Percentiles rank a stretch among this genome's conserved stretches.
Evolutionary conservation across 768 basidiomycete species (phyloP).

Genomic region (Trametes coccinea): DNA sequence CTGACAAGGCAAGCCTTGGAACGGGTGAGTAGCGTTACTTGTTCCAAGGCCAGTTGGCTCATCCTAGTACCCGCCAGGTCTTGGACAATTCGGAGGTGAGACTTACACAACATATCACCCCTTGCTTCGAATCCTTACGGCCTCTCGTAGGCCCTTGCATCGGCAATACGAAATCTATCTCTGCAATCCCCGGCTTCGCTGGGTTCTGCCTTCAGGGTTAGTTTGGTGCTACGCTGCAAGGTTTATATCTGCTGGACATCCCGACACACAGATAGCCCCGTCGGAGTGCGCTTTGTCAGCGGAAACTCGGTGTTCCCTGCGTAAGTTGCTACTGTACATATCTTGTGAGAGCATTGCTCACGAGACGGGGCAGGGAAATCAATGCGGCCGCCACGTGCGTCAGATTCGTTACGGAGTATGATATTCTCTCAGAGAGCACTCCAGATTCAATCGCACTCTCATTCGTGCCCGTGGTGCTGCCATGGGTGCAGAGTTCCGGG

Average conservation of each 20-base stretch:
- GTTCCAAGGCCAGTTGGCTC: background rate
- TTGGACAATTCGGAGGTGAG: slow-evolving; percentile 20
- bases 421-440: background rate
- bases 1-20: slow-evolving; percentile 35
- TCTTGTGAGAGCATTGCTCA: background rate
- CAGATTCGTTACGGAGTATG: background rate
- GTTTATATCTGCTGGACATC: background rate
- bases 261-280: slow-evolving; percentile 33
- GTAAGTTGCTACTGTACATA: slow-evolving; percentile 12
- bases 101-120: background rate
- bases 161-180: slow-evolving; percentile 21
- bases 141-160: slow-evolving; percentile 26
- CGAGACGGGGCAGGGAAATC: slow-evolving; percentile 32
- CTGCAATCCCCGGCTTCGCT: slow-evolving; percentile 21
- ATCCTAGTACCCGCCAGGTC: background rate
- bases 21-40: slow-evolving; percentile 25
- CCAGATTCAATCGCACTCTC: slow-evolving; percentile 72
- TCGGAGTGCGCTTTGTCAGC: slow-evolving; percentile 45
- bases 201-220: slow-evolving; percentile 29
- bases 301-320: slow-evolving; percentile 44
- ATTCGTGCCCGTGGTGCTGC: slow-evolving; percentile 74
- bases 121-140: background rate
- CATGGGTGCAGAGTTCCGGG: slow-evolving; percentile 82
- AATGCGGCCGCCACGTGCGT: slow-evolving; percentile 74
- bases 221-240: background rate